phyloP scores from a whole-genome alignment of 306 rosid genomes.

The Malus fusca region DNA sequence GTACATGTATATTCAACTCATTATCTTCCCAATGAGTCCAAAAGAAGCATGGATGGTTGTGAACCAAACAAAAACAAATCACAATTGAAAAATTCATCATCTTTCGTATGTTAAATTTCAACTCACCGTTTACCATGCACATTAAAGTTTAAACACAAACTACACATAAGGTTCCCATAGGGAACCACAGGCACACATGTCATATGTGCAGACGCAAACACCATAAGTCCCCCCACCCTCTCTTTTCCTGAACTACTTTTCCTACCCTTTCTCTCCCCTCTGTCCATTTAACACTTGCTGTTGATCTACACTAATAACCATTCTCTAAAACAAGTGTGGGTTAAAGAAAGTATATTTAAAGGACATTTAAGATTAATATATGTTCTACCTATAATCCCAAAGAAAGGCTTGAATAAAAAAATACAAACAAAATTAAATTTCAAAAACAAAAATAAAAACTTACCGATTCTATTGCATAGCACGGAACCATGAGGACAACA shows the following conservation, averaged over 20 bases:
- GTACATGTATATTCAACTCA: not conserved
- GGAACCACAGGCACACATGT: not conserved
- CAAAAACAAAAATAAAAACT: constrained; percentile 19
- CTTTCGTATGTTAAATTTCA: not conserved
- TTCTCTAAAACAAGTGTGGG: no score
- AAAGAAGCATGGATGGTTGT: not conserved
- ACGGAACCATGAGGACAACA: constrained; percentile 93
- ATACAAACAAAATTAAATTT: not conserved
- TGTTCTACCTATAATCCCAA: not conserved
- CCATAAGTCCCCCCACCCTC: not conserved
- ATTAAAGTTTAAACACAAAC: not conserved
- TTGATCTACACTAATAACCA: no score
- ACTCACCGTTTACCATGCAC: not conserved
- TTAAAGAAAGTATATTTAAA: no score
- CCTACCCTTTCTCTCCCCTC: not conserved
- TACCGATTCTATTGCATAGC: constrained; percentile 93
- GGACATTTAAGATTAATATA: not conserved
- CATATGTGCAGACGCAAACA: not conserved
- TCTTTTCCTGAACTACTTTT: not conserved
- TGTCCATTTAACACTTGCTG: not conserved
- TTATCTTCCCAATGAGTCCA: not conserved
- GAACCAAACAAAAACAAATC: not conserved
- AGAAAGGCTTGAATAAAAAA: not conserved
- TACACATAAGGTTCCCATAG: not conserved
- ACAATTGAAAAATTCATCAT: not conserved